Evolutionary conservation across 2,329 filamentous ascomycete species (phyloP), one percentile per base, ranked within the genome.

Genomic region (Diaporthe sp.): DNA sequence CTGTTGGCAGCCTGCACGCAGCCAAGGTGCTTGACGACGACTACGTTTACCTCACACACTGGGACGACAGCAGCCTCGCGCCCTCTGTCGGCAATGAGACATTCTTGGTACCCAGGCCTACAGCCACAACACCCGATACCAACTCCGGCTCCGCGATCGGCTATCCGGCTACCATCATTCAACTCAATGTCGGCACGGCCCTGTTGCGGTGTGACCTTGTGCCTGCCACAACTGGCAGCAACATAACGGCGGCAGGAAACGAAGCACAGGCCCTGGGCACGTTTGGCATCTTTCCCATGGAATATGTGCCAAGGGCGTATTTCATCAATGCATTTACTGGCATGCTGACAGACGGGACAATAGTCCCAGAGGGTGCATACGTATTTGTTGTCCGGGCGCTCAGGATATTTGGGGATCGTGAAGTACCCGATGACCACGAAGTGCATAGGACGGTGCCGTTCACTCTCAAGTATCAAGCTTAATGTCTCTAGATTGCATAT

Each of bases 301-400:
- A 54, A 25, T 57, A 55, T 52, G 47, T 33, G 22, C 50, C 67
- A 12, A 50, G 67, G 25, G 50, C 45, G 2, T 52, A 52, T 42
- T 70, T 30, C 9, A 70, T 55, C 30, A 55, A 52, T 28, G 47
- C 67, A 6, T 70, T 70, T n/a, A 70, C 67, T 28, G 67, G 67
- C 7, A 52, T 70, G 67, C 38, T 70, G 67, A 42, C 67, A 6
- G 67, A 70, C 17, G 67, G 67, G 6, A 70, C 47, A 3, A 40
- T 70, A 22, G 50, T 57, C 8, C 67, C 67, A 4, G 67, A 70
- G 67, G 67, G 67, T n/a, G 45, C 25, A 9, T 70, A 70, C 8
- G 35, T n/a, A 25, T 55, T 70, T 42, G 67, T 45, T 0, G 67
- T 70, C 8, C 35, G n/a, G 35, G 35, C 58, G 38, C 58, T 61